Evolutionary conservation across 495 filamentous ascomycete genomes (phyloP).

Genomic region (Lophium mytilinum): DNA sequence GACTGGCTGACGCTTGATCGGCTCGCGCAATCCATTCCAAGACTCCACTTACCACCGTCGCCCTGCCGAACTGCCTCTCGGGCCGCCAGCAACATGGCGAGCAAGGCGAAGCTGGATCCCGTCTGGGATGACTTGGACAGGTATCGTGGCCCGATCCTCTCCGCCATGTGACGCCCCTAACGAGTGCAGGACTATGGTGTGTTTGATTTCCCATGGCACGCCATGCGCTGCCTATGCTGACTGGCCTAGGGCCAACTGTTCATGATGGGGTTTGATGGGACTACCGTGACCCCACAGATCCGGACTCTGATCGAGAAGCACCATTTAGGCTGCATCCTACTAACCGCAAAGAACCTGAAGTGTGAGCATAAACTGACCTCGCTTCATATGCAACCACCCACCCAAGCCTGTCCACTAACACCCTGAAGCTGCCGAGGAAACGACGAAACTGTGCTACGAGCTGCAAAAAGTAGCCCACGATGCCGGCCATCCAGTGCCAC

Average conservation of each 20-base stretch:
- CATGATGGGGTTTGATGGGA: slow-evolving; percentile 94
- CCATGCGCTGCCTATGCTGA: background rate
- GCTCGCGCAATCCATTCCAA: background rate
- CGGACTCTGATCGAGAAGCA: slow-evolving; percentile 76
- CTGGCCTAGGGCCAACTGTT: slow-evolving; percentile 63
- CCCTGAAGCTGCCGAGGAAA: slow-evolving; percentile 65
- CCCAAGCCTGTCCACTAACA: slow-evolving; percentile 1
- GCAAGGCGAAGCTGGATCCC: slow-evolving; percentile 50
- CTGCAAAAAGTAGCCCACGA: slow-evolving; percentile 80
- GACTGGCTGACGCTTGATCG: background rate
- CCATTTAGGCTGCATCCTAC: slow-evolving; percentile 71
- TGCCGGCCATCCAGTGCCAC: slow-evolving; percentile 74
- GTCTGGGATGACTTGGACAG: slow-evolving; percentile 59
- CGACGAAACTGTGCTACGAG: slow-evolving; percentile 71
- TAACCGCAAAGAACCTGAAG: slow-evolving; percentile 88
- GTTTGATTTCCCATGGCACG: slow-evolving; percentile 1
- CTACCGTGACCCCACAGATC: slow-evolving; percentile 77
- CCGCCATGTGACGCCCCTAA: slow-evolving; percentile 12
- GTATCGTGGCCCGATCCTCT: slow-evolving; percentile 23
- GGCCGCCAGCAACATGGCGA: slow-evolving; percentile 16
- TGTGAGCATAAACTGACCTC: slow-evolving; percentile 42
- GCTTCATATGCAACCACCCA: slow-evolving; percentile 2
- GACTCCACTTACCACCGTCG: background rate
- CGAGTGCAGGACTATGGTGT: slow-evolving; percentile 26
- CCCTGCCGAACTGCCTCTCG: background rate